Evolutionary conservation across 139 green algal genomes (phyloP), one percentile per base, ranked within the genome.

Genomic region (Coelastrella sp.): DNA sequence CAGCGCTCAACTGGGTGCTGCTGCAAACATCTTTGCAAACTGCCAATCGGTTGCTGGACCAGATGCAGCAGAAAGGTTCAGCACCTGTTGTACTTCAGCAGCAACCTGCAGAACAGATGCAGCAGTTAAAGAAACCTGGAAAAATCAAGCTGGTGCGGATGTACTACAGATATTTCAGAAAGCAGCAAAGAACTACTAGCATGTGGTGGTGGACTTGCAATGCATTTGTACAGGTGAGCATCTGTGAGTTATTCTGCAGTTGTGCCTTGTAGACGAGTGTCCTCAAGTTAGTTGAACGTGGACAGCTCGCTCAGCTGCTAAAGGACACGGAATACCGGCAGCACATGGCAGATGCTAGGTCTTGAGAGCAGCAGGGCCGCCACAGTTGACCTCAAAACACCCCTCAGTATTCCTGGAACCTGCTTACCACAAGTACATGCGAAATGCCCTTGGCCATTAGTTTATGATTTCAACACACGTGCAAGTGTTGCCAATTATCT

Each of bases 1-100:
- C 88, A 17, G 76, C 60, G 2, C 51, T 81, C 41, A 88, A 90
- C 86, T 62, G 89, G 0, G 34, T 78, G 27, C 84, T 93, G n/a
- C 2, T 86, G 25, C 73, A 71, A 63, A 27, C 48, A 19, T 60
- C 83, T 43, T 37, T n/a, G 2, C n/a, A 75, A 50, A 83, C 83
- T n/a, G 73, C 83, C 5, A 53, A 41, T 34, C n/a, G 41, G 30
- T 37, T 82, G 43, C 41, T 81, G 38, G 27, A 76, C 25, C 82
- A 81, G 9, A 66, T 76, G 38, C n/a, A 87, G 82, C 69, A 87
- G 82, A 17, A 48, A 41, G 40, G 62, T 40, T 35, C 45, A 25
- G 51, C 45, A 37, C 62, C 48, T 66, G 62, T 27, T n/a, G 27
- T 25, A 64, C 37, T 2, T 27, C 21, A 30, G 57, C 27, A 37